Conservation (phyloP, 768 basidiomycete genomes). For the Mycena vitilis region DNA sequence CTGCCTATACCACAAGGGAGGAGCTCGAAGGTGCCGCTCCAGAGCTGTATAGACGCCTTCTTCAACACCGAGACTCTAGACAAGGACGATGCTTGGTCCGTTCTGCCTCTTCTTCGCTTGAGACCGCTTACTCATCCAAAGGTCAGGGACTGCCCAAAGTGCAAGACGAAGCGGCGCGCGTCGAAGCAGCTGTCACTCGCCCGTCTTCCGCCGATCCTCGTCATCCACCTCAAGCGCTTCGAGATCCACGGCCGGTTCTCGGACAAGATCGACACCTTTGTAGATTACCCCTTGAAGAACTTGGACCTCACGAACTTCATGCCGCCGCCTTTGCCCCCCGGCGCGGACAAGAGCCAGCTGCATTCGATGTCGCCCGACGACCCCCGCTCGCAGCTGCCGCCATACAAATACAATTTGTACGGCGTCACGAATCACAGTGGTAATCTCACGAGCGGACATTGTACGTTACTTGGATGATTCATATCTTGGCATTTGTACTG, state of each 20-base stretch:
- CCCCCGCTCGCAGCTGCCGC: constrained; percentile 85
- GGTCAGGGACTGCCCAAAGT: constrained; percentile 91
- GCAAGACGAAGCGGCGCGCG: constrained; percentile 89
- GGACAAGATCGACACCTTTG: constrained; percentile 95
- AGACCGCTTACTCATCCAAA: neutral
- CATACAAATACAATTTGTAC: constrained; percentile 94
- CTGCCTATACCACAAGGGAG: constrained; percentile 84
- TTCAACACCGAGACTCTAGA: constrained; percentile 92
- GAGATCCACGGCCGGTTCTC: constrained; percentile 92
- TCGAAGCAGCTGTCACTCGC: constrained; percentile 90
- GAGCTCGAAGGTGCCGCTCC: constrained; percentile 73
- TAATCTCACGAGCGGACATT: constrained; percentile 94
- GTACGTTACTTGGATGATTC: constrained; percentile 60
- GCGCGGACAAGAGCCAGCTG: constrained; percentile 63
- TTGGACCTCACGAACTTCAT: constrained; percentile 83
- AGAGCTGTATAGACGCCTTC: constrained; percentile 89
- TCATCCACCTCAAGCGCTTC: constrained; percentile 94
- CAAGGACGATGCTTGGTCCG: constrained; percentile 93
- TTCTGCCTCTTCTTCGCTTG: constrained; percentile 1
- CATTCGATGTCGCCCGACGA: constrained; percentile 68
- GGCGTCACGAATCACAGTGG: constrained; percentile 97
- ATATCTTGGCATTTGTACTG: constrained; percentile 14
- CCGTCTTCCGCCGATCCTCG: constrained; percentile 90
- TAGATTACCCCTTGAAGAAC: constrained; percentile 84
- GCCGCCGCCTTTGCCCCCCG: constrained; percentile 81